Evolutionary conservation across 306 rosid genomes (phyloP).

Genomic region (Citrullus amarus): DNA sequence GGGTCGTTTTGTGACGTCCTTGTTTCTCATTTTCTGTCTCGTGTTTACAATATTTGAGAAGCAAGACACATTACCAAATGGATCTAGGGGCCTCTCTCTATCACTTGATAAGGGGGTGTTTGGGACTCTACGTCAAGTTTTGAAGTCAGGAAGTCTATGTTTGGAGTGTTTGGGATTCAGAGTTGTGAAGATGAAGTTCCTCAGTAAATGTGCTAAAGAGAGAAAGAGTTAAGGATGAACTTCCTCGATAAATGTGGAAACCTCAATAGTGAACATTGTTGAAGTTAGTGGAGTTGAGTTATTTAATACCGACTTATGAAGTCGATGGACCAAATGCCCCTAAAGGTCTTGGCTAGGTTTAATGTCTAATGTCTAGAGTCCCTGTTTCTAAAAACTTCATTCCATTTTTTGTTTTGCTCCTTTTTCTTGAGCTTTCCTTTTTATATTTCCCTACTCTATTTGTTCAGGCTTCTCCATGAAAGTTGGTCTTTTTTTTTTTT

Average conservation of each 20-base stretch:
- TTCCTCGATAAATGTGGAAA: too few relatives aligned
- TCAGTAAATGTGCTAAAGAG: too few relatives aligned
- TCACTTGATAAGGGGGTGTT: too few relatives aligned
- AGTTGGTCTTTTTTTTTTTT: not conserved
- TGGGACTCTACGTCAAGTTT: too few relatives aligned
- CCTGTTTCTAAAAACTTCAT: not conserved
- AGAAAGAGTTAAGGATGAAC: too few relatives aligned
- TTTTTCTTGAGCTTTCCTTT: not conserved
- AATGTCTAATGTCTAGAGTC: not conserved
- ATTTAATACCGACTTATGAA: too few relatives aligned
- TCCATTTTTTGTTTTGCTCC: not conserved
- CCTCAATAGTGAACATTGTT: too few relatives aligned
- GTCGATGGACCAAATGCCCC: too few relatives aligned
- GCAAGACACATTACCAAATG: not conserved
- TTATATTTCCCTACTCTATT: not conserved
- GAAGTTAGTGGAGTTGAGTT: too few relatives aligned
- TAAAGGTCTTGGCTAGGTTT: not conserved
- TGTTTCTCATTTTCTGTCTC: not conserved
- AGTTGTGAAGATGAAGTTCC: too few relatives aligned
- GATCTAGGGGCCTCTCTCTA: not conserved
- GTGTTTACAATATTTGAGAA: not conserved
- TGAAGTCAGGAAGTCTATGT: too few relatives aligned
- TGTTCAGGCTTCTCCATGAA: not conserved
- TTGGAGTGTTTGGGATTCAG: too few relatives aligned
- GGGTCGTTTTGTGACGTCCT: not conserved